phyloP scores from a whole-genome alignment of 2,329 filamentous ascomycete species.

The Paraphoma sp. region DNA sequence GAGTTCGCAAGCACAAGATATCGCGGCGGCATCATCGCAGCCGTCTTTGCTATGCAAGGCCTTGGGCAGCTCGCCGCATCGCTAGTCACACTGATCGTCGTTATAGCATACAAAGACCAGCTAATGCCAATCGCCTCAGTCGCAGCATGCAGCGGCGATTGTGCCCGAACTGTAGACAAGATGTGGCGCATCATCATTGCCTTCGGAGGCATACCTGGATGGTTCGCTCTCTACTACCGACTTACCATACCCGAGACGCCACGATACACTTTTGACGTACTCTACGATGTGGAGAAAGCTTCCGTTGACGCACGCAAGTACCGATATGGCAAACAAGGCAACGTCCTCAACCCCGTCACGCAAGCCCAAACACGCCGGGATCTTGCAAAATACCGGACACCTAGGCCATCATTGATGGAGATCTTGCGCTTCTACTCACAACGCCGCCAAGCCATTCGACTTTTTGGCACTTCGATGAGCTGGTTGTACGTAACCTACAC shows the following conservation, averaged over 20 bases:
- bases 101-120: conserved; percentile 72
- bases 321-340: conserved; percentile 65
- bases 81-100: conserved; percentile 76
- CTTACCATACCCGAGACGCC: conserved; percentile 88
- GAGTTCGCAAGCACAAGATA: conserved; percentile 88
- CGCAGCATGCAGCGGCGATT: conserved; percentile 66
- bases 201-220: conserved; percentile 80
- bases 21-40: conserved; percentile 85
- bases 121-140: conserved; percentile 61
- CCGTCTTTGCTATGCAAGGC: conserved; percentile 88
- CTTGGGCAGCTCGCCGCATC: conserved; percentile 80
- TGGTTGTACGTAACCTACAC: conserved; percentile 65
- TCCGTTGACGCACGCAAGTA: conserved; percentile 76
- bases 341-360: conserved; percentile 69
- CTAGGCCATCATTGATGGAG: conserved; percentile 56
- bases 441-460: conserved; percentile 72
- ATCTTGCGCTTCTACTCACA: conserved; percentile 73
- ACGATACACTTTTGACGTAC: conserved; percentile 85
- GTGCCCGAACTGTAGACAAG: conserved; percentile 78
- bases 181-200: conserved; percentile 87
- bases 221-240: conserved; percentile 83
- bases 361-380: conserved; percentile 62
- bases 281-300: conserved; percentile 69
- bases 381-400: conserved; percentile 43
- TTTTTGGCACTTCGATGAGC: conserved; percentile 78